Percentiles rank a stretch among this genome's conserved stretches.
Evolutionary conservation across 306 rosid species (phyloP).

Genomic region (Castanopsis chinensis): DNA sequence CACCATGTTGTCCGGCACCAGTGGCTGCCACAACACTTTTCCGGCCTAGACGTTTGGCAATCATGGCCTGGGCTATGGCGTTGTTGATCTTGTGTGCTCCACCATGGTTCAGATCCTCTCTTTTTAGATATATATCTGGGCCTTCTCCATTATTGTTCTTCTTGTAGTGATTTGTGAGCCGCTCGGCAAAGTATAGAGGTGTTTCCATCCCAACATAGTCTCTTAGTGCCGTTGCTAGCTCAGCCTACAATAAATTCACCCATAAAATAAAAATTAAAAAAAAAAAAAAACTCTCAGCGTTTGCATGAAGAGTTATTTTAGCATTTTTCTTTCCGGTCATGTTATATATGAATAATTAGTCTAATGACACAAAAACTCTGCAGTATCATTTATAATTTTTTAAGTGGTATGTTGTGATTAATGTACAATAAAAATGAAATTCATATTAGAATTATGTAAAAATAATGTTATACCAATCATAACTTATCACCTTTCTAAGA

Average conservation of each 20-base stretch:
- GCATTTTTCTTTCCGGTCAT: neutral
- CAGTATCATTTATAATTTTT: too few relatives aligned
- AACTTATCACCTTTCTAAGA: fast-evolving
- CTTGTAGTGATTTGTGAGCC: slow-evolving; percentile 58
- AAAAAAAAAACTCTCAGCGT: too few relatives aligned
- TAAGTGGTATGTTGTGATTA: too few relatives aligned
- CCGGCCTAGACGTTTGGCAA: slow-evolving; percentile 58
- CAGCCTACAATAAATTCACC: slow-evolving; percentile 26
- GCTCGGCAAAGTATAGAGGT: slow-evolving; percentile 55
- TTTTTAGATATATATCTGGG: slow-evolving; percentile 63
- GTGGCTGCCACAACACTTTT: slow-evolving; percentile 51
- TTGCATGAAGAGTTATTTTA: neutral
- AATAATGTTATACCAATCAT: too few relatives aligned
- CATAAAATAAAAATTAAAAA: neutral
- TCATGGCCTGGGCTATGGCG: slow-evolving; percentile 69
- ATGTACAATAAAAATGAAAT: too few relatives aligned
- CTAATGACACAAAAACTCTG: too few relatives aligned
- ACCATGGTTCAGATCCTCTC: slow-evolving; percentile 69
- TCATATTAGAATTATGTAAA: too few relatives aligned
- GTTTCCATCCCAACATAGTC: slow-evolving; percentile 73
- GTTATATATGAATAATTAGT: too few relatives aligned
- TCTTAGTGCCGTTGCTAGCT: slow-evolving; percentile 44
- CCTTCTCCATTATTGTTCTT: slow-evolving; percentile 48
- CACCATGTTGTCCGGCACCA: slow-evolving; percentile 66
- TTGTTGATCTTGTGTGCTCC: slow-evolving; percentile 81